phyloP scores from a whole-genome alignment of 2,329 filamentous ascomycete genomes.

The Colletotrichum sp. region DNA sequence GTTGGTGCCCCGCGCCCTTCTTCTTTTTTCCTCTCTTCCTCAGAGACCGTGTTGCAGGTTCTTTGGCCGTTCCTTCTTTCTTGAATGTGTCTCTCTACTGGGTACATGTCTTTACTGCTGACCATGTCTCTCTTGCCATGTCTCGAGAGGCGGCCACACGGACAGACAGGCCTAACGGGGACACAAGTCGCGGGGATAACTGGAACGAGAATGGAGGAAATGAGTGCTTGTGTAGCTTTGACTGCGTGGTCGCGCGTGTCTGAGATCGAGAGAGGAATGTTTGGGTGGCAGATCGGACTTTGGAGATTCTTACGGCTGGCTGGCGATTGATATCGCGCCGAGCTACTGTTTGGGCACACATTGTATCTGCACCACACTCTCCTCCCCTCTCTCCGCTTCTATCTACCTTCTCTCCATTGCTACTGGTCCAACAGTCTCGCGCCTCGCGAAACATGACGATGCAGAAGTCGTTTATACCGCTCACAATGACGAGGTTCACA shows the following conservation, averaged over 20 bases:
- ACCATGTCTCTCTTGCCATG: background rate
- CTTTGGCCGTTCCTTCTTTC: background rate
- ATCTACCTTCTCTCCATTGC: background rate
- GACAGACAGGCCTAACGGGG: background rate
- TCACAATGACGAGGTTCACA: background rate
- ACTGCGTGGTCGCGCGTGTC: background rate
- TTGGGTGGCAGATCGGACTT: background rate
- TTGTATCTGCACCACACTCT: background rate
- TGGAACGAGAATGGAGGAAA: background rate
- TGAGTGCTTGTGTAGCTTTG: background rate
- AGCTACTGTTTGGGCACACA: background rate
- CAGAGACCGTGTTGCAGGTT: background rate
- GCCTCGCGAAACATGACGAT: background rate
- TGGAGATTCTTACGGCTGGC: background rate
- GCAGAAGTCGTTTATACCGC: background rate
- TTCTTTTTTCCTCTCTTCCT: background rate
- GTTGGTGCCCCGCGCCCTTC: background rate
- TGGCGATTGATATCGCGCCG: background rate
- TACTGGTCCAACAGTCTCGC: background rate
- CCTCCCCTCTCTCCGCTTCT: background rate
- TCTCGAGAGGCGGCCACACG: background rate
- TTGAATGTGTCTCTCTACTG: background rate
- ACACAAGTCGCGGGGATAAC: background rate
- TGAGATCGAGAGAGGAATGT: constrained; percentile 1
- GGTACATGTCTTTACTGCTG: background rate